phyloP scores from a whole-genome alignment of 192 early-diverging fungal genomes.

The Gigaspora rosea region DNA sequence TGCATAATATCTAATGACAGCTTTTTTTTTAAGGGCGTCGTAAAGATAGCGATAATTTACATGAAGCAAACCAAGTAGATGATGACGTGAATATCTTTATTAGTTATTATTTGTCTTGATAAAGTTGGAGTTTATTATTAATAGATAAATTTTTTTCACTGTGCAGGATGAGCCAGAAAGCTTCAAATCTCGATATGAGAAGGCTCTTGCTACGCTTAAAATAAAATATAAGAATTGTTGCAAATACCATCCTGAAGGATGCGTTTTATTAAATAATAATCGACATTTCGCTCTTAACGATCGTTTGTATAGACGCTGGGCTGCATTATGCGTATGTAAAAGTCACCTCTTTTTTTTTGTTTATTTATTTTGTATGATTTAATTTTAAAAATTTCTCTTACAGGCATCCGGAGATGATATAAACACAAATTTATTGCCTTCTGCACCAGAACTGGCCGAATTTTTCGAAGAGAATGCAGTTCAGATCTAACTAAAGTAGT shows the following conservation, averaged over 20 bases:
- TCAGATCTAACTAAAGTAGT: no score
- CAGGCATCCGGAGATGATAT: constrained; percentile 34
- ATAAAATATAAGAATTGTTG: constrained; percentile 12
- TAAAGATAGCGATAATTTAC: no score
- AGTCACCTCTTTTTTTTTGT: not conserved
- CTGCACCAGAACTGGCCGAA: constrained; percentile 4
- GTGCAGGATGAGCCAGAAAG: constrained; percentile 27
- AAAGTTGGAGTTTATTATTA: not conserved
- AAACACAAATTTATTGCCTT: not conserved
- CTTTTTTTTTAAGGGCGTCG: no score
- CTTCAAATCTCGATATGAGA: constrained; percentile 29
- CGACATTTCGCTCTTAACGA: constrained; percentile 22
- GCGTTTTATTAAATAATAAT: not conserved
- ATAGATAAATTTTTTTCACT: not conserved
- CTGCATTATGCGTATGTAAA: constrained; percentile 17
- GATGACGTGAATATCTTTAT: no score
- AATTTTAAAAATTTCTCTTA: not conserved
- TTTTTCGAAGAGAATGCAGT: not conserved
- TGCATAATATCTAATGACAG: no score
- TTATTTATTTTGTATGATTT: not conserved
- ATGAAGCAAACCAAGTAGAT: no score
- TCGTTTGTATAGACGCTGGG: constrained; percentile 14
- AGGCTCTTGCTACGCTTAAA: not conserved
- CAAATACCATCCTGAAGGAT: constrained; percentile 10
- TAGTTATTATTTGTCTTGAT: not conserved